phyloP scores from a whole-genome alignment of 139 green algal species.

The Chlamydomonas sp. region DNA sequence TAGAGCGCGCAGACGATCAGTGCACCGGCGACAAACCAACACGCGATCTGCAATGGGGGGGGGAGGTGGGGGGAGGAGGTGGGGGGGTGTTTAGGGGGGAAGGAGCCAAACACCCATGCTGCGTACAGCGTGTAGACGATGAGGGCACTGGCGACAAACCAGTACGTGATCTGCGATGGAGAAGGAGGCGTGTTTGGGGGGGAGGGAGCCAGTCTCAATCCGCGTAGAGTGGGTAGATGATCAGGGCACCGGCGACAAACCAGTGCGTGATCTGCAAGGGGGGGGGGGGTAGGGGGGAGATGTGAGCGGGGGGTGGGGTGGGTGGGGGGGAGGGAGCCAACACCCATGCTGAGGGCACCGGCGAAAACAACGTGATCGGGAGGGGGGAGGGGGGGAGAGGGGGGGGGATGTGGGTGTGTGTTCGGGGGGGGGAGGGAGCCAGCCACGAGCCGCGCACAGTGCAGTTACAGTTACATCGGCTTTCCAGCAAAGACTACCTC shows the following conservation, averaged over 20 bases:
- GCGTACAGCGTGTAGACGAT: constrained; percentile 60
- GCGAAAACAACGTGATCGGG: not conserved
- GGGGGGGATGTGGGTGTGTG: too few species aligned
- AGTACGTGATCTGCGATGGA: constrained; percentile 32
- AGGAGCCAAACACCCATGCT: constrained; percentile 38
- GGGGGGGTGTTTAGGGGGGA: too few species aligned
- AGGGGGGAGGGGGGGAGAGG: not conserved
- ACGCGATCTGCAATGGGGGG: constrained; percentile 34
- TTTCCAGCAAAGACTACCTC: too few species aligned
- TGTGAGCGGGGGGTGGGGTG: too few species aligned
- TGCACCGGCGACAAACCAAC: constrained; percentile 43
- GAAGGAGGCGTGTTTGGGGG: too few species aligned
- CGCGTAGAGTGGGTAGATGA: constrained; percentile 60
- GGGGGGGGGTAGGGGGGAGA: not conserved
- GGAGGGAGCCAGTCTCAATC: constrained; percentile 35
- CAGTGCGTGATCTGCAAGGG: constrained; percentile 32
- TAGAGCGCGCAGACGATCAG: constrained; percentile 57
- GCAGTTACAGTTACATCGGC: too few species aligned
- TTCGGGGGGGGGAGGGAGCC: too few species aligned
- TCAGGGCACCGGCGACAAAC: constrained; percentile 44
- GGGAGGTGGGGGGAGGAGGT: not conserved
- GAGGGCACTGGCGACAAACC: constrained; percentile 45
- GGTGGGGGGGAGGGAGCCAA: too few species aligned
- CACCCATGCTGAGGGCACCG: constrained; percentile 53
- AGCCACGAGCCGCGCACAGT: too few species aligned